Conservation (phyloP, 2,329 filamentous ascomycete species). For the Epichloe sylvatica region DNA sequence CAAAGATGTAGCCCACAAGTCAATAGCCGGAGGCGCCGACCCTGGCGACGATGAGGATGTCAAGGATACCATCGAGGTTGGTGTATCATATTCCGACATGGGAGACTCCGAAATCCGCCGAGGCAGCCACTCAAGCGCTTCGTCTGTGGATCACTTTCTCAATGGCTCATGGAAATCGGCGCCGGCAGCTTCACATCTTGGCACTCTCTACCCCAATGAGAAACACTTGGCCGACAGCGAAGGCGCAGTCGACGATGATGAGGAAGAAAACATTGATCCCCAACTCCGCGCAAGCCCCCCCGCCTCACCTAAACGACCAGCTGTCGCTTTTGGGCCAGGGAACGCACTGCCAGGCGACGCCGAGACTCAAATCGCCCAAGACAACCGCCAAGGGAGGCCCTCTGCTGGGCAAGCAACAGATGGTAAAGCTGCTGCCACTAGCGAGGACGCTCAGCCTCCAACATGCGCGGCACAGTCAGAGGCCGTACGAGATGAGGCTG, state of each 20-base stretch:
- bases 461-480: background rate
- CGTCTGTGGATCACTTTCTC: constrained; percentile 14
- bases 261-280: constrained; percentile 6
- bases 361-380: background rate
- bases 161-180: constrained; percentile 10
- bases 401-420: background rate
- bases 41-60: constrained; percentile 33
- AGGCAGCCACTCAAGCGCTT: constrained; percentile 15
- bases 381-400: background rate
- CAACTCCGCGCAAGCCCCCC: constrained; percentile 4
- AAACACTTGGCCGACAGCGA: background rate
- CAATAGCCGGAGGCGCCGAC: constrained; percentile 19
- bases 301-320: background rate
- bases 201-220: background rate
- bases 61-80: constrained; percentile 44
- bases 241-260: background rate
- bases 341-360: background rate
- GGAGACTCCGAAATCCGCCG: constrained; percentile 18
- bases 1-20: constrained; percentile 27
- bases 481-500: background rate
- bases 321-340: background rate
- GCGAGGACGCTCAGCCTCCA: background rate
- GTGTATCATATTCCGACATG: constrained; percentile 24
- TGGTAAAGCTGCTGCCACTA: background rate
- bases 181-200: constrained; percentile 3